phyloP scores from a whole-genome alignment of 73 alveolate genomes.

The Halteria grandinella region DNA sequence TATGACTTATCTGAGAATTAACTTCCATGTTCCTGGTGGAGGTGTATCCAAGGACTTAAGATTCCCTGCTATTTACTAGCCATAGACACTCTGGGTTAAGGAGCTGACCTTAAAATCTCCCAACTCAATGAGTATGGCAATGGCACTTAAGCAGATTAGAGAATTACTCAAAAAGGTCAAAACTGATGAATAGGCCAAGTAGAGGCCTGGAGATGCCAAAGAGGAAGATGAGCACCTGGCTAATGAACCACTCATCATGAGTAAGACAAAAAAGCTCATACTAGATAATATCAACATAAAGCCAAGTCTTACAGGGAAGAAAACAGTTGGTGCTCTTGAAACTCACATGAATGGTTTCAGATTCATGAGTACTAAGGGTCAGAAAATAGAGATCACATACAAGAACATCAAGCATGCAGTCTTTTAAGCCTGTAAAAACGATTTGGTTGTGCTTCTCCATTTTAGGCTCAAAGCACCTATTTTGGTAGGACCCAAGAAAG shows the following conservation, averaged over 20 bases:
- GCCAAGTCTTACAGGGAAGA: slow-evolving; percentile 84
- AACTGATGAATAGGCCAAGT: slow-evolving; percentile 54
- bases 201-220: slow-evolving; percentile 73
- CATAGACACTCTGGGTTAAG: slow-evolving; percentile 78
- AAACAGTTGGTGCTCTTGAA: slow-evolving; percentile 88
- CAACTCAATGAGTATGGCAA: slow-evolving; percentile 56
- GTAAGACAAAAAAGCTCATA: slow-evolving; percentile 77
- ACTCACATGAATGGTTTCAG: slow-evolving; percentile 93
- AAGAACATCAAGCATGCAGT: slow-evolving; percentile 91
- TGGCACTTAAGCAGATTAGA: slow-evolving; percentile 64
- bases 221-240: slow-evolving; percentile 82
- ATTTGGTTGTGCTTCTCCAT: slow-evolving; percentile 90
- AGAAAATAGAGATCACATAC: slow-evolving; percentile 87
- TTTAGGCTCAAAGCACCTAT: slow-evolving; percentile 89
- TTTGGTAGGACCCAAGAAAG: slow-evolving; percentile 85
- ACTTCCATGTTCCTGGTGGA: slow-evolving; percentile 82
- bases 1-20: slow-evolving; percentile 77
- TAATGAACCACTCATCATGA: slow-evolving; percentile 73
- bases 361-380: slow-evolving; percentile 83
- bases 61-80: slow-evolving; percentile 83
- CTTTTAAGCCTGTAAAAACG: slow-evolving; percentile 91
- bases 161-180: slow-evolving; percentile 83
- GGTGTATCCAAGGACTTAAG: slow-evolving; percentile 59
- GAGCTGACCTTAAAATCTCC: slow-evolving; percentile 84
- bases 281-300: slow-evolving; percentile 84